Conservation (phyloP, 2,329 filamentous ascomycete genomes). For the Ophiostoma himal-ulmi region DNA sequence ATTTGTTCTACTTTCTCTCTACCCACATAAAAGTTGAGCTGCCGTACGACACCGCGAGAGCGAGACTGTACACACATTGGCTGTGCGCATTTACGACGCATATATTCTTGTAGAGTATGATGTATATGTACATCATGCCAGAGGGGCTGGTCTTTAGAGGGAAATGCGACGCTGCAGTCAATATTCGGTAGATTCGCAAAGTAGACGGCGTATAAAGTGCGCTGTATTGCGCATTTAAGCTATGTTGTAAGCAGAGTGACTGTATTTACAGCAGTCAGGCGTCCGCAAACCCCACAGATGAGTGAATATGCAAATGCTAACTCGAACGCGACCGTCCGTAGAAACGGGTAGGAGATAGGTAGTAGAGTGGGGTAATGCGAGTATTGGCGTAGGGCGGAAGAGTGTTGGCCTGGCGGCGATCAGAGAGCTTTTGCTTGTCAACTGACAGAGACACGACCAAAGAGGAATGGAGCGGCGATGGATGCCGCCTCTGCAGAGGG, state of each 20-base stretch:
- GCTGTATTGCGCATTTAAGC: no score
- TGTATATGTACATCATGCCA: not conserved
- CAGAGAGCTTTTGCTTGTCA: not conserved
- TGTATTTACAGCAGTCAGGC: no score
- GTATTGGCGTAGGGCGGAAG: not conserved
- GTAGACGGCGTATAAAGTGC: not conserved
- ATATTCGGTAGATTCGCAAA: not conserved
- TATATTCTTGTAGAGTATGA: not conserved
- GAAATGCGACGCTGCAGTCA: not conserved
- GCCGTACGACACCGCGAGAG: no score
- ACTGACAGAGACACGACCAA: not conserved
- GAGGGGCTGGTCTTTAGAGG: not conserved
- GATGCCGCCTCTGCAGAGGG: not conserved
- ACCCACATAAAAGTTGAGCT: not conserved
- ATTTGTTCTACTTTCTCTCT: not conserved
- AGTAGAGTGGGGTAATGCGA: not conserved
- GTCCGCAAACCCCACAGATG: no score
- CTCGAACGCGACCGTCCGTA: no score
- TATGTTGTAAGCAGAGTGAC: no score
- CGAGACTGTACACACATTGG: no score
- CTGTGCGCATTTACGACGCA: not conserved
- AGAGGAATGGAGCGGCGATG: not conserved
- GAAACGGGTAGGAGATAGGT: no score
- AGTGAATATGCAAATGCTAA: no score
- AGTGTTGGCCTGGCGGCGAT: no score